Evolutionary conservation across 1,139 yeast species (phyloP).

Genomic region (Petasospora rhodanensis): DNA sequence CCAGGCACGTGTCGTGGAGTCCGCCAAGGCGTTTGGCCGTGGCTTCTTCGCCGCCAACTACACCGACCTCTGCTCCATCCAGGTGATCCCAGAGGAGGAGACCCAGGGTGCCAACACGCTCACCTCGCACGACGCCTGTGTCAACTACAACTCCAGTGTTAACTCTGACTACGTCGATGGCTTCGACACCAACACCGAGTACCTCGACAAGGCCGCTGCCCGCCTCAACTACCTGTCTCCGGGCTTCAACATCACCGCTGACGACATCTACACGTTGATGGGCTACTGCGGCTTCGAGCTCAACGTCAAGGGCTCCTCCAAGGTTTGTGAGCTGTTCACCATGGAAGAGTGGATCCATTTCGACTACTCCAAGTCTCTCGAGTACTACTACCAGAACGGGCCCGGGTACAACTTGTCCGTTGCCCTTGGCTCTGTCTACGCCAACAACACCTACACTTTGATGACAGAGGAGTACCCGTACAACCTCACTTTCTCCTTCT

Average conservation of each 20-base stretch:
- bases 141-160: constrained; percentile 25
- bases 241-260: constrained; percentile 37
- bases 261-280: constrained; percentile 43
- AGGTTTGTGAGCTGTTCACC: constrained; percentile 50
- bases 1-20: constrained; percentile 35
- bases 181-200: constrained; percentile 20
- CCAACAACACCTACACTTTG: constrained; percentile 38
- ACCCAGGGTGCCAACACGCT: constrained; percentile 38
- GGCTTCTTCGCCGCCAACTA: constrained; percentile 39
- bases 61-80: constrained; percentile 31
- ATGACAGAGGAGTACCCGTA: constrained; percentile 25
- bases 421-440: constrained; percentile 45
- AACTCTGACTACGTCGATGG: constrained; percentile 14
- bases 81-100: constrained; percentile 33
- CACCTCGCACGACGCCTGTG: constrained; percentile 34
- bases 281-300: constrained; percentile 55
- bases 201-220: constrained; percentile 34
- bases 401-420: constrained; percentile 45
- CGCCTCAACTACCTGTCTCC: constrained; percentile 37
- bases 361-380: constrained; percentile 43
- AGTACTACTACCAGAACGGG: constrained; percentile 48
- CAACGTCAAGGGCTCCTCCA: constrained; percentile 49
- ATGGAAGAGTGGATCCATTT: constrained; percentile 48
- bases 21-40: constrained; percentile 36
- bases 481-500: constrained; percentile 41